Base-by-base conservation (phyloP, 441 rosid genomes). In the Croton setiger region DNA sequence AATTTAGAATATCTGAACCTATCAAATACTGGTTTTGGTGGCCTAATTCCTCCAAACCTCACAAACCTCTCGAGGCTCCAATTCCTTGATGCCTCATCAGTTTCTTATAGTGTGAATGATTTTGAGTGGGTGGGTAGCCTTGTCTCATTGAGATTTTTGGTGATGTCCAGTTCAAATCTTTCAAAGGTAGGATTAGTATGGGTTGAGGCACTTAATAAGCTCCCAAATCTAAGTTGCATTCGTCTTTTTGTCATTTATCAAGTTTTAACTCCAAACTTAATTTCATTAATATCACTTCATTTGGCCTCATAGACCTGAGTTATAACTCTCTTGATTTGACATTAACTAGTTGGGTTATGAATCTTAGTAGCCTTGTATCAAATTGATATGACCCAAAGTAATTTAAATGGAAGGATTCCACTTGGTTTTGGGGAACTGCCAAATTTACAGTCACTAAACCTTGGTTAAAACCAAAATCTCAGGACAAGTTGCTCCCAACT, bases 261-360 rank as follows among this genome's bases (percentile, higher is more conserved):
- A 53, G 37, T 39, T 12, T 66, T 14, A 27, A 20, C 31, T 57
- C 53, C 27, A 4, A 41, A 1, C 71, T 58, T 9, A 45, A 60
- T 64, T 55, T 52, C 18, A 69, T 72, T 36, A 80, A 80, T 56
- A 69, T 82, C 36, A 76, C 79, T 55, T 76, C 80, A n/a, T 79
- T 78, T 55, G 44, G 76, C 44, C 80, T 41, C 60, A 62, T 86
- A 52, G 81, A 86, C 75, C 74, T 82, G 15, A 74, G 70, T 14
- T 63, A 70, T 68, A 84, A 86, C 79, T n/a, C 51, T 71, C 62
- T 66, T 76, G 13, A 84, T 75, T 49, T 74, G 68, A 69, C 54
- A 56, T 73, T 84, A 66, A 84, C 86, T 17, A 36, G 14, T 33
- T 84, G 79, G 86, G 53, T 82, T 36, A 62, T 66, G 12, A 82